Conservation (phyloP, 192 early-diverging fungal genomes). For the Backusella macrospora region DNA sequence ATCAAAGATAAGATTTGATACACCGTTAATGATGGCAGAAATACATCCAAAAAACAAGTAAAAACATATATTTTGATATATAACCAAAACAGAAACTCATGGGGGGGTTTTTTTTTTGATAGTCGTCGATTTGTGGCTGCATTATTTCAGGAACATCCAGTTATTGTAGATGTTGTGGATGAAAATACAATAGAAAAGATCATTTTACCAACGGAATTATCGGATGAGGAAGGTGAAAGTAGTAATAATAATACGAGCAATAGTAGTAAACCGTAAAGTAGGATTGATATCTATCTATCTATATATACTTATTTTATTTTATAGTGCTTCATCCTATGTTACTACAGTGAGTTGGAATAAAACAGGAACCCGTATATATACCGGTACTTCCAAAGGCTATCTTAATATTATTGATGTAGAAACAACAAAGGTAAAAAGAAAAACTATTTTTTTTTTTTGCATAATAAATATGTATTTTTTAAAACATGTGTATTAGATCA, state of each 20-base stretch:
- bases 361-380: conserved; percentile 57
- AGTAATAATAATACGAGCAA: not conserved
- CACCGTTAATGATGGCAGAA: conserved; percentile 69
- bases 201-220: conserved; percentile 28
- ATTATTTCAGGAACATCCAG: conserved; percentile 49
- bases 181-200: conserved; percentile 20
- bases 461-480: not conserved
- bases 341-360: conserved; percentile 37
- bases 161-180: conserved; percentile 50
- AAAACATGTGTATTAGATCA: conserved; percentile 21
- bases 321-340: conserved; percentile 26
- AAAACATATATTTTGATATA: too few species aligned
- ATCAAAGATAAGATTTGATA: conserved; percentile 67
- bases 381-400: conserved; percentile 70
- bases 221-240: conserved; percentile 1
- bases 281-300: too few species aligned
- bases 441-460: not conserved
- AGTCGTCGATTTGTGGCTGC: conserved; percentile 54
- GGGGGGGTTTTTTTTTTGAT: too few species aligned
- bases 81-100: too few species aligned
- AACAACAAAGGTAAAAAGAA: conserved; percentile 50
- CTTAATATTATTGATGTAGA: conserved; percentile 62
- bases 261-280: not conserved
- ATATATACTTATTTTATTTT: not conserved
- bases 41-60: conserved; percentile 83